These are phyloP conservation scores for Artemisia tridentata DNA, from an alignment of 129 eudicot genomes.

Conservation along the genomic window DNA sequence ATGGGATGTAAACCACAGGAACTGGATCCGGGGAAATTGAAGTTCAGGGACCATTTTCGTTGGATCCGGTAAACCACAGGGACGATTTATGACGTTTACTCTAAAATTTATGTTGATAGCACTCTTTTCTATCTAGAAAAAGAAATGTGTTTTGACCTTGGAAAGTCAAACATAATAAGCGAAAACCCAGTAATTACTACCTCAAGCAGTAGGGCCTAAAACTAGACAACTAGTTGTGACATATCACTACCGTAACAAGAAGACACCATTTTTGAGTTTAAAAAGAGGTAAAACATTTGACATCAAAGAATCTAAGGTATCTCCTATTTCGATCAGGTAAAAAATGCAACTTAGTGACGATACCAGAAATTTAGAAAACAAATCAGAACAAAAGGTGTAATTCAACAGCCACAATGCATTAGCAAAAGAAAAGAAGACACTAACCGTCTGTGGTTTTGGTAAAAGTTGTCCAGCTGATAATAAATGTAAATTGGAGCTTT, in stretches of 20 bases:
- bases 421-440: not conserved
- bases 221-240: not conserved
- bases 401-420: too few species aligned
- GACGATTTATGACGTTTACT: too few species aligned
- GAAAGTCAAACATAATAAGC: not conserved
- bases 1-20: too few species aligned
- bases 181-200: not conserved
- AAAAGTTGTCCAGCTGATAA: slow-evolving; percentile 84
- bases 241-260: not conserved
- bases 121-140: too few species aligned
- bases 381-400: not conserved
- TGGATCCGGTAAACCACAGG: too few species aligned
- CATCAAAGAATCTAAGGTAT: not conserved
- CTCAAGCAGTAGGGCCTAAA: too few species aligned
- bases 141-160: too few species aligned
- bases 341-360: not conserved
- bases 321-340: not conserved
- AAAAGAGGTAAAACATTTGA: not conserved
- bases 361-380: not conserved
- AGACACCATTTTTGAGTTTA: slow-evolving; percentile 7
- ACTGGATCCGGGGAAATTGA: too few species aligned
- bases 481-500: slow-evolving; percentile 83
- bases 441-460: slow-evolving; percentile 90
- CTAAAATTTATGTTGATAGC: too few species aligned
- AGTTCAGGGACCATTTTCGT: too few species aligned